These are phyloP conservation scores for Sugiyamaella xylanicola DNA, from an alignment of 1,139 yeast species.

Conservation along the genomic window DNA sequence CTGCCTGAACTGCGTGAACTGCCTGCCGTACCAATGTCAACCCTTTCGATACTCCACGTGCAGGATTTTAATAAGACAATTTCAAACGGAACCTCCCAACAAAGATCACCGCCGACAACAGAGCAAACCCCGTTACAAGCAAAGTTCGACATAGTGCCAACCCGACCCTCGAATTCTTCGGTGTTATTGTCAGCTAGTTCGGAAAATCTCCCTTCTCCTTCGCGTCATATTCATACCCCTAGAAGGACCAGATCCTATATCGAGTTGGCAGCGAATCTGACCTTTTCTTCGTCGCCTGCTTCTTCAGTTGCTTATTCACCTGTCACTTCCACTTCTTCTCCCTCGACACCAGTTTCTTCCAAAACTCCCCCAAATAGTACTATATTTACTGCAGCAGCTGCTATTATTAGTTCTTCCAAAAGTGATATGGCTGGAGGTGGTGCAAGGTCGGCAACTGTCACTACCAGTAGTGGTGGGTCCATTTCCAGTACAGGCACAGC, in stretches of 20 bases:
- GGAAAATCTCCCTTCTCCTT: slow-evolving; percentile 11
- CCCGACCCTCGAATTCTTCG: background rate
- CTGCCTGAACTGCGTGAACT: no score
- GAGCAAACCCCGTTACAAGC: background rate
- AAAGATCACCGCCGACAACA: background rate
- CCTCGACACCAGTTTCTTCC: background rate
- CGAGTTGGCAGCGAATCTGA: background rate
- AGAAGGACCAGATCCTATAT: slow-evolving; percentile 4
- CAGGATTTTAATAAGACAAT: slow-evolving; percentile 1
- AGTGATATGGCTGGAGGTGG: background rate
- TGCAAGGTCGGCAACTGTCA: background rate
- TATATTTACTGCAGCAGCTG: background rate
- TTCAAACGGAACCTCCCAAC: background rate
- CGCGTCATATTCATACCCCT: background rate
- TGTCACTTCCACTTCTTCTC: background rate
- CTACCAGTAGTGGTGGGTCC: background rate
- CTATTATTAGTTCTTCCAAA: background rate
- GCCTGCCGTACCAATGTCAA: slow-evolving; percentile 13
- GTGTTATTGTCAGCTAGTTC: slow-evolving; percentile 2
- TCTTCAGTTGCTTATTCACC: background rate
- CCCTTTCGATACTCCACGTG: slow-evolving; percentile 9
- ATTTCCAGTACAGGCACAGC: background rate
- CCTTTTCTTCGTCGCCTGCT: no score
- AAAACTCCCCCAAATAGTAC: background rate
- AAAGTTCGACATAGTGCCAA: background rate